A percentile compares a stretch with the other conserved stretches of the same genome.
Conservation (phyloP, 108 stramenopile genomes). For the Nitzschia palea region DNA sequence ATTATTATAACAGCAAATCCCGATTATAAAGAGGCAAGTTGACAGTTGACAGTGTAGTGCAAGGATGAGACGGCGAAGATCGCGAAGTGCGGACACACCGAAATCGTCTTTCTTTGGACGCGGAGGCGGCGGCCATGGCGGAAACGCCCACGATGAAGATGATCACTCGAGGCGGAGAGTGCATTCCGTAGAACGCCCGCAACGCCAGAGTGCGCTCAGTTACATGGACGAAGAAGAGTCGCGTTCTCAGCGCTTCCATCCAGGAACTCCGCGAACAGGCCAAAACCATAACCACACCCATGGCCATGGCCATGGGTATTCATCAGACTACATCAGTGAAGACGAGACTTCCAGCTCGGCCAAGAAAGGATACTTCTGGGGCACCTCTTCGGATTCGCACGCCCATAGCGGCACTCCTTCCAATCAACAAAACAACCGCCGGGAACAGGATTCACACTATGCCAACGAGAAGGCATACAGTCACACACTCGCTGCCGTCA, state of each 20-base stretch:
- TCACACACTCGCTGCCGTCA: slow-evolving; percentile 12
- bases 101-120: not conserved
- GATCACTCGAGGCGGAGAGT: not conserved
- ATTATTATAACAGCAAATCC: not conserved
- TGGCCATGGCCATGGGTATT: not conserved
- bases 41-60: not conserved
- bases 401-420: not conserved
- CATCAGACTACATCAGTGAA: not conserved
- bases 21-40: not conserved
- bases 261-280: not conserved
- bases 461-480: slow-evolving; percentile 3
- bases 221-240: not conserved
- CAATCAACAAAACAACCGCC: not conserved
- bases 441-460: not conserved
- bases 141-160: not conserved
- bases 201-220: not conserved
- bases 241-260: no score
- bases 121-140: not conserved
- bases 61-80: slow-evolving; percentile 7
- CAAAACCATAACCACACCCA: not conserved
- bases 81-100: not conserved
- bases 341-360: not conserved
- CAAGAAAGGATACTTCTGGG: slow-evolving; percentile 10
- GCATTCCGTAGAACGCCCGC: slow-evolving; percentile 6
- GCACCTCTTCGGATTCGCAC: not conserved